Evolutionary conservation across 345 rosid species (phyloP), one percentile per base, ranked within the genome.

Genomic region (Clarkia xantiana): DNA sequence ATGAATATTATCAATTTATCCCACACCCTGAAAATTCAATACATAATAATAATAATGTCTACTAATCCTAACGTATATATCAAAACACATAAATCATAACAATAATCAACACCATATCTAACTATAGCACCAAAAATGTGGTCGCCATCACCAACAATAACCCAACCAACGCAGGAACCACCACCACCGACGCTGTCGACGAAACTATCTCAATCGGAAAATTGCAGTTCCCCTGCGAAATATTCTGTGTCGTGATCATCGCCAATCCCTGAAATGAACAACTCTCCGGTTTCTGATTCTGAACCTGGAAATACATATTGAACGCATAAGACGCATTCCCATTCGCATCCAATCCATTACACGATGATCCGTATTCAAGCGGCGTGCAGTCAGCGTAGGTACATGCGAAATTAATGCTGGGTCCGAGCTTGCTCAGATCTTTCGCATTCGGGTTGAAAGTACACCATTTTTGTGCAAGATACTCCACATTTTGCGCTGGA

Each of bases 321-420:
- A 77, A 77, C 4, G 82, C 82, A 44, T 71, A 73, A 0, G 82
- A 77, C 7, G 71, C 82, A 49, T 71, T 73, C 34, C 75, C 82
- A 6, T 58, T 54, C 0, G 71, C 55, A 17, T 67, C 71, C 63
- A 77, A 40, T 22, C 49, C 45, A 38, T 71, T 68, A 41, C 82
- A 77, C 0, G 79, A 68, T 1, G 79, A 68, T 34, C 76, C 82
- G n/a, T 63, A 71, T 10, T 71, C 75, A 11, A 77, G 69, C 2
- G 71, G 16, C 0, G 82, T 77, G 68, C 82, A 77, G 61, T 77
- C 82, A 0, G 79, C 67, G 6, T 41, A 0, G 1, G 44, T n/a
- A 20, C 65, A 61, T 5, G 65, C 59, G 1, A 4, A 61, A 3
- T 53, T 42, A 18, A 61, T 38, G 34, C 42, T 47, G 14, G 47